These are phyloP conservation scores for Rhizopogon roseolus DNA, from an alignment of 768 basidiomycete genomes.

Conservation along the genomic window DNA sequence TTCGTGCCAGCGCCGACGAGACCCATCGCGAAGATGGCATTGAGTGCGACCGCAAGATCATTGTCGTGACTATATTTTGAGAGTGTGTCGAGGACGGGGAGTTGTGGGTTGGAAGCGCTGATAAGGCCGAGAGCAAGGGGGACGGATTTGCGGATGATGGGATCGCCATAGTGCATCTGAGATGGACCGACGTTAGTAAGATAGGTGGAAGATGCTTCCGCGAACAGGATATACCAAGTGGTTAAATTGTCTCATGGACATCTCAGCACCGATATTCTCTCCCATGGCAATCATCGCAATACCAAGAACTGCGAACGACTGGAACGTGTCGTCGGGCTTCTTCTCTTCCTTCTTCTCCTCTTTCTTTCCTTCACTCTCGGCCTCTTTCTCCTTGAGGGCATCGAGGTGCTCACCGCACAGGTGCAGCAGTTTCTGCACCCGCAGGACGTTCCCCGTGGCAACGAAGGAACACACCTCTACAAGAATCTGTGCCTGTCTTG, in stretches of 20 bases:
- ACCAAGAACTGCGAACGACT: conserved; percentile 89
- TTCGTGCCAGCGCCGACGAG: conserved; percentile 98
- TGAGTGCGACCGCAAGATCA: conserved; percentile 92
- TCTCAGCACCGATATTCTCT: conserved; percentile 95
- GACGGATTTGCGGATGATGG: conserved; percentile 84
- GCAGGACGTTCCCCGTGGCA: conserved; percentile 92
- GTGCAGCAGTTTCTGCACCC: conserved; percentile 88
- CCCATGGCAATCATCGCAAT: conserved; percentile 97
- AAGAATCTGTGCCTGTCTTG: conserved; percentile 85
- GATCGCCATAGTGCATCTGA: conserved; percentile 99
- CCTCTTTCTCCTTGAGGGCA: conserved; percentile 31
- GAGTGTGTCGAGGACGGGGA: conserved; percentile 91
- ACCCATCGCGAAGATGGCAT: conserved; percentile 99
- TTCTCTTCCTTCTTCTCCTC: conserved; percentile 48
- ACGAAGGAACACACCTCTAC: conserved; percentile 94
- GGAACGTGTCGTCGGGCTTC: conserved; percentile 71
- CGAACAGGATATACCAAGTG: conserved; percentile 64
- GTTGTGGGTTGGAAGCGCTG: conserved; percentile 92
- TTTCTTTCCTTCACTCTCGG: conserved; percentile 19
- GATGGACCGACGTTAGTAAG: conserved; percentile 11
- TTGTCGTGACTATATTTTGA: conserved; percentile 99
- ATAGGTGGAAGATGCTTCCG: background rate
- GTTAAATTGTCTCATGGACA: conserved; percentile 97
- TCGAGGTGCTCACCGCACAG: conserved; percentile 91
- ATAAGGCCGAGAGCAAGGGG: conserved; percentile 94